These are phyloP conservation scores for Aureobasidium lini DNA, from an alignment of 2,329 filamentous ascomycete species.

Conservation along the genomic window DNA sequence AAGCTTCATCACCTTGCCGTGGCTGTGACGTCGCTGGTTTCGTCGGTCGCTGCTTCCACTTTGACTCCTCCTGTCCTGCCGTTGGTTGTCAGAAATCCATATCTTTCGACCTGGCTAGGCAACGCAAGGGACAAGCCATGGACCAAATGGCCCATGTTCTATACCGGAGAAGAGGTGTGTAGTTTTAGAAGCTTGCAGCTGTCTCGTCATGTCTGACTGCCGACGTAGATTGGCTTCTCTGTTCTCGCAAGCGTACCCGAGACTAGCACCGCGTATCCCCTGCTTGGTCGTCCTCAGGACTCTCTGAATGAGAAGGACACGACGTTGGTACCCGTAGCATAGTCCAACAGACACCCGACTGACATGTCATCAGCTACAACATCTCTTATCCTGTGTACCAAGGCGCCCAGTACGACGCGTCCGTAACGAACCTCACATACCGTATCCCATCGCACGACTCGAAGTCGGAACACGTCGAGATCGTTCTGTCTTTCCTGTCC, in stretches of 20 bases:
- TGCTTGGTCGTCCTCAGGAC: constrained; percentile 60
- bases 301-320: constrained; percentile 41
- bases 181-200: neutral
- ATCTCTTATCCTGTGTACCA: constrained; percentile 52
- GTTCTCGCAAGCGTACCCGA: constrained; percentile 56
- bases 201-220: constrained; percentile 16
- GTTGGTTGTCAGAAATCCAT: constrained; percentile 44
- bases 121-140: constrained; percentile 67
- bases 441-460: constrained; percentile 40
- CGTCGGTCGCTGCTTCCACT: constrained; percentile 37
- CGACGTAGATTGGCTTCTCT: constrained; percentile 49
- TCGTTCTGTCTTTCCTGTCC: constrained; percentile 62
- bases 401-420: constrained; percentile 60
- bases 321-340: constrained; percentile 23
- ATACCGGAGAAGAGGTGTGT: constrained; percentile 58
- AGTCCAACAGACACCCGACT: neutral
- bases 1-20: constrained; percentile 15
- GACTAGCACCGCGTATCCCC: constrained; percentile 53
- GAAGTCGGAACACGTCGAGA: constrained; percentile 38
- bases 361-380: constrained; percentile 39
- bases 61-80: constrained; percentile 48
- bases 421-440: constrained; percentile 63
- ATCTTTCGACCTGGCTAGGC: constrained; percentile 49
- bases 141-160: constrained; percentile 82
- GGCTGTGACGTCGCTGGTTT: constrained; percentile 10